A percentile compares a stretch with the other conserved stretches of the same genome.
These are phyloP conservation scores for Monascus ruber DNA, from an alignment of 2,329 filamentous ascomycete genomes.

Conservation along the genomic window DNA sequence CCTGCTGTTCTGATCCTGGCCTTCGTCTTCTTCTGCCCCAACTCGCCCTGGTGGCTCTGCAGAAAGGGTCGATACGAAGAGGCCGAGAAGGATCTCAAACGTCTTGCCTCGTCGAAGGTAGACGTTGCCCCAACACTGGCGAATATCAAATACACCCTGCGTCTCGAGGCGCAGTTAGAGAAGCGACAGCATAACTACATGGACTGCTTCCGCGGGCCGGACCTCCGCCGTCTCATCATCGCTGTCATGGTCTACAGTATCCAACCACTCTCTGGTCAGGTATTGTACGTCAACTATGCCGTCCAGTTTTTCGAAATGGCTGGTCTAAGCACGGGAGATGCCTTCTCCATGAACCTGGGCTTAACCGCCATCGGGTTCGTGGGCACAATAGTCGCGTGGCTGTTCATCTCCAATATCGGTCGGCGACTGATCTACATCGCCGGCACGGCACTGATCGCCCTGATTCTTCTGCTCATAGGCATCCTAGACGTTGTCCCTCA, in stretches of 20 bases:
- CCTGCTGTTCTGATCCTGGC: slow-evolving; percentile 12
- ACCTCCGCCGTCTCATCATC: slow-evolving; percentile 17
- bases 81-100: slow-evolving; percentile 7
- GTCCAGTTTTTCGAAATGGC: slow-evolving; percentile 26
- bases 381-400: slow-evolving; percentile 33
- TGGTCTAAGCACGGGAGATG: slow-evolving; percentile 11
- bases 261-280: slow-evolving; percentile 17
- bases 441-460: slow-evolving; percentile 18
- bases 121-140: slow-evolving; percentile 13
- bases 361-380: slow-evolving; percentile 32
- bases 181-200: slow-evolving; percentile 6
- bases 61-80: slow-evolving; percentile 10
- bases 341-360: slow-evolving; percentile 27
- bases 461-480: slow-evolving; percentile 26
- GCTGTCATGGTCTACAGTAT: slow-evolving; percentile 18
- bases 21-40: slow-evolving; percentile 12
- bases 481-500: slow-evolving; percentile 27
- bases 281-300: slow-evolving; percentile 19
- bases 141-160: slow-evolving; percentile 18
- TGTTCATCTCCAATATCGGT: slow-evolving; percentile 28
- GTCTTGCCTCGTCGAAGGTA: slow-evolving; percentile 8
- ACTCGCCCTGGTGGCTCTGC: slow-evolving; percentile 17
- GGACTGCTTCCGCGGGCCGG: slow-evolving; percentile 17
- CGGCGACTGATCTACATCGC: slow-evolving; percentile 22
- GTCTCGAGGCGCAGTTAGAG: slow-evolving; percentile 11